Base-by-base conservation (phyloP, 2,329 filamentous ascomycete species). In the Aspergillus tanneri region DNA sequence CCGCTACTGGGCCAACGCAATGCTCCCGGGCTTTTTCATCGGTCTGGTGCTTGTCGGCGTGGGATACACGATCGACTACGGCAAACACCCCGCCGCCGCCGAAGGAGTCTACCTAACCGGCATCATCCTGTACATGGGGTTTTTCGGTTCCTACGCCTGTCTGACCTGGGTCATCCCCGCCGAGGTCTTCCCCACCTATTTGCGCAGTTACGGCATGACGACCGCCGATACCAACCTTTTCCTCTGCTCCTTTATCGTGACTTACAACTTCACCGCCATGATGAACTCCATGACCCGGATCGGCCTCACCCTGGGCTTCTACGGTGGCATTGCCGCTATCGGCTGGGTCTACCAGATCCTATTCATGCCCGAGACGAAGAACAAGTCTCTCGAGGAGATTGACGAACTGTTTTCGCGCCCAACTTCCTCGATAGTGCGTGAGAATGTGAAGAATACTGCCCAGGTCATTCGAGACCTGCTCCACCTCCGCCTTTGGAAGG, bases 341-440 rank as follows among this genome's bases (percentile, higher is more conserved):
- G 86, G 84, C 10, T 86, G 84, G 79, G 72, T 87, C 57, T 88
- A 88, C 66, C 85, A 88, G 69, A 73, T 88, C 38, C 64, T 88
- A 41, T 88, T 88, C 70, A 88, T 88, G 86, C 85, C 84, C 0
- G 84, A 88, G 73, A 88, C 85, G 2, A 87, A 87, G 74, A 81
- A 84, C 64, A 79, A 78, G 65, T 80, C 80, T 2, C 77, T 88
- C 0, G 86, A 88, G 68, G 85, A 88, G 67, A 87, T 88, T 50
- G 85, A 88, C 51, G 70, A 81, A 28, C 72, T 88, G 16, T 87
- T 88, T 63, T 75, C 78, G 41, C 75, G 79, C 52, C 84, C 85
- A 0, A 88, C 85, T 0, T 70, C 72, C 34, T 77, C 84, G 36
- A 75, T 87, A 36, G 83, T 87, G 0, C 72, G 70, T 48, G 74